These are phyloP conservation scores for Persicaria maculosa DNA, from an alignment of 148 eudicot genomes.

Conservation along the genomic window DNA sequence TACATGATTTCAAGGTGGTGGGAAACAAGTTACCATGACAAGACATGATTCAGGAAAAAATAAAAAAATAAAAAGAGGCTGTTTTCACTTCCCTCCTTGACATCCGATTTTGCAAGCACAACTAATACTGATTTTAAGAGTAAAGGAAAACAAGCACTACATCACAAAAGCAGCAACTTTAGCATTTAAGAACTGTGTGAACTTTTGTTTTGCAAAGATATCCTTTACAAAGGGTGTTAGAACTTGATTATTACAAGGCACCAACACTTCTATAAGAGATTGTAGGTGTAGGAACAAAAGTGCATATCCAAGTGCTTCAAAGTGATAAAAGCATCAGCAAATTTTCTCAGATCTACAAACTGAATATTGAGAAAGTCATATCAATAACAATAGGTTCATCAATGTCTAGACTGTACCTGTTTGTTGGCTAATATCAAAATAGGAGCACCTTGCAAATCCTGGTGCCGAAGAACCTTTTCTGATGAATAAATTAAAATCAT, in stretches of 20 bases:
- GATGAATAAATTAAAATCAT: slow-evolving; percentile 18
- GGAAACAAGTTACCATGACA: background rate
- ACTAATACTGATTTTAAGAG: background rate
- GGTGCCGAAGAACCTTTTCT: slow-evolving; percentile 94
- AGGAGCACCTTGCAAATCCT: slow-evolving; percentile 97
- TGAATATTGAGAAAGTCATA: background rate
- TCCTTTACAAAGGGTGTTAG: background rate
- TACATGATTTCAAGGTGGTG: background rate
- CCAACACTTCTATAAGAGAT: background rate
- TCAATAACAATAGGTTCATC: background rate
- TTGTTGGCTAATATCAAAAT: slow-evolving; percentile 89
- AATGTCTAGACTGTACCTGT: slow-evolving; percentile 45
- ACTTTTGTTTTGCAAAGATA: background rate
- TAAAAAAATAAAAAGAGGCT: background rate
- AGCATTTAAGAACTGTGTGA: background rate
- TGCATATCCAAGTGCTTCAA: background rate
- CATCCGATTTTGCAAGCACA: background rate
- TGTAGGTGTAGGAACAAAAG: background rate
- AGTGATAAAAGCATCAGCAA: background rate
- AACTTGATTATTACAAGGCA: background rate
- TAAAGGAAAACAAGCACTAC: background rate
- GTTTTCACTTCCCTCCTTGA: background rate
- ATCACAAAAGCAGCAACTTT: background rate
- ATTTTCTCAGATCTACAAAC: background rate
- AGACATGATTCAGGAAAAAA: background rate